These are phyloP conservation scores for Petunia axillaris DNA, from an alignment of 257 asterid species.

Conservation along the genomic window DNA sequence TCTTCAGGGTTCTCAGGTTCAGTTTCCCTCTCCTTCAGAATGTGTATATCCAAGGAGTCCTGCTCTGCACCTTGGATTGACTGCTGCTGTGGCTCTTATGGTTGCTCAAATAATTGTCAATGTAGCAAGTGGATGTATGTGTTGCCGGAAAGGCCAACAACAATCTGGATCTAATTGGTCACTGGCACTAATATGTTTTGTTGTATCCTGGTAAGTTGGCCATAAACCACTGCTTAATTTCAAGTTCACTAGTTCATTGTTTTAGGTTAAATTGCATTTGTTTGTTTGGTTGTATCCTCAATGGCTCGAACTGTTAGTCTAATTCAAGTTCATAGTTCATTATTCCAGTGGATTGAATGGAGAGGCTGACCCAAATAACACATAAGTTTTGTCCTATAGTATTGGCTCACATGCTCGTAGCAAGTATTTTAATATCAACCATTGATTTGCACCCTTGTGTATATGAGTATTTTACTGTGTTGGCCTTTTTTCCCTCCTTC, in stretches of 20 bases:
- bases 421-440: background rate
- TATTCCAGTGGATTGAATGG: slow-evolving; percentile 2
- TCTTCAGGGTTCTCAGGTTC: slow-evolving; percentile 69
- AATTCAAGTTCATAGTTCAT: slow-evolving; percentile 16
- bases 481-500: background rate
- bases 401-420: background rate
- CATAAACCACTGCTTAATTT: background rate
- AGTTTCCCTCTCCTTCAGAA: slow-evolving; percentile 59
- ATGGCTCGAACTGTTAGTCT: background rate
- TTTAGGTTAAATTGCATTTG: background rate
- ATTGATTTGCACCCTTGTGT: background rate
- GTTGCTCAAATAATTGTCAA: slow-evolving; percentile 77
- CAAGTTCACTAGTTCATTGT: background rate
- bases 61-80: slow-evolving; percentile 75
- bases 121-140: slow-evolving; percentile 80
- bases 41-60: slow-evolving; percentile 92
- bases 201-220: slow-evolving; percentile 78
- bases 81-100: slow-evolving; percentile 76
- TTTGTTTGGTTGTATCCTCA: slow-evolving; percentile 12
- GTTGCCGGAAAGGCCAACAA: slow-evolving; percentile 70
- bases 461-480: background rate
- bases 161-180: slow-evolving; percentile 69
- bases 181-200: slow-evolving; percentile 72
- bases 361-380: slow-evolving; percentile 6
- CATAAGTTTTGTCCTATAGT: background rate